Conservation (phyloP, 2,329 filamentous ascomycete genomes). For the Stemphylium lycopersici region DNA sequence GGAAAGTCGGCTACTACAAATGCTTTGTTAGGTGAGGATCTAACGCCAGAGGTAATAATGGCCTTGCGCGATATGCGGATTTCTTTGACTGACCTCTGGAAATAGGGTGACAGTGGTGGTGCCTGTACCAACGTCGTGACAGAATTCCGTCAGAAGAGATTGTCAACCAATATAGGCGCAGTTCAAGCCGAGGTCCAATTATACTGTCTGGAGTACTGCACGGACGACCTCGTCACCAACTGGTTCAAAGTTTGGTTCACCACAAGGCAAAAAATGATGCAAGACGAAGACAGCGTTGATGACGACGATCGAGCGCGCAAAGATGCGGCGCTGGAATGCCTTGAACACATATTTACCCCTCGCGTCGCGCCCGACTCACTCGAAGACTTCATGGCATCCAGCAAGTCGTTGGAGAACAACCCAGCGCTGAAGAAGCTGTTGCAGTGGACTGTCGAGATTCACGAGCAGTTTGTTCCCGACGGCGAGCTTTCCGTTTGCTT, state of each 20-base stretch:
- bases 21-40: slow-evolving; percentile 17
- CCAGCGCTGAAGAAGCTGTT: slow-evolving; percentile 7
- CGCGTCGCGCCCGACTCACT: slow-evolving; percentile 1
- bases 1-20: slow-evolving; percentile 28
- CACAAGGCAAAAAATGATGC: not conserved
- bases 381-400: slow-evolving; percentile 15
- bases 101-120: slow-evolving; percentile 12
- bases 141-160: slow-evolving; percentile 13
- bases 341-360: slow-evolving; percentile 9
- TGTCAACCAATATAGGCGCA: slow-evolving; percentile 6
- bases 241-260: slow-evolving; percentile 7
- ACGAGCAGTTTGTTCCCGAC: slow-evolving; percentile 1
- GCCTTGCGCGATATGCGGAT: not conserved
- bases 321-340: slow-evolving; percentile 4
- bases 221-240: slow-evolving; percentile 6
- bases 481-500: slow-evolving; percentile 7
- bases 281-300: slow-evolving; percentile 7
- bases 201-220: slow-evolving; percentile 11
- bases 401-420: slow-evolving; percentile 1
- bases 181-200: slow-evolving; percentile 20
- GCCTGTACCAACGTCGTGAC: slow-evolving; percentile 17
- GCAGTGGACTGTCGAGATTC: slow-evolving; percentile 20
- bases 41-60: slow-evolving; percentile 16
- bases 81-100: not conserved
- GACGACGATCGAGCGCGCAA: slow-evolving; percentile 7